Base-by-base conservation (phyloP, 2,329 filamentous ascomycete species). In the Xylariaceae sp. region DNA sequence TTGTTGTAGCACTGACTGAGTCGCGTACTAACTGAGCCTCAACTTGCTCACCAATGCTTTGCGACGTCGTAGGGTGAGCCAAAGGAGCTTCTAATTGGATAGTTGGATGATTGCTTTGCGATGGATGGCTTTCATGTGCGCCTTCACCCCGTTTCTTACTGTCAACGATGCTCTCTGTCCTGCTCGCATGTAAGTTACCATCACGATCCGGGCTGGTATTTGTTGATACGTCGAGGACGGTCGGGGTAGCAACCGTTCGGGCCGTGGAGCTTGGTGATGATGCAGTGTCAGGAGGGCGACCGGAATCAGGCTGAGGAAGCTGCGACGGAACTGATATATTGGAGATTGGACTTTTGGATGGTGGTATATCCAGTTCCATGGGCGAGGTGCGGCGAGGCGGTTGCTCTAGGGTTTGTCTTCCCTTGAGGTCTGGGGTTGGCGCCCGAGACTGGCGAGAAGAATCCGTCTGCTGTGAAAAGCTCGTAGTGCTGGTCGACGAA, bases 201-300 rank as follows among this genome's bases (percentile, higher is more conserved):
- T 92, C 88, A 52, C 88, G 84, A 52, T 89, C 89, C 1, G 89
- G 87, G 65, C 89, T 92, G 1, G 90, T 92, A 64, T 89, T 87
- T 1, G 89, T 85, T 1, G 90, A 92, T 6, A 81, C 82, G 61
- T 88, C 84, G 58, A 87, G 83, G 34, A 87, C 81, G 31, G 82
- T 83, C 1, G 91, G 89, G 0, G 91, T 95, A 19, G 88, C 86
- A 52, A 87, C 87, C 39, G 89, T 92, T 65, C 88, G 87, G 1
- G 87, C 83, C 28, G 89, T 92, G 5, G 91, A 94, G 2, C 77
- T 78, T 14, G 84, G 82, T 2, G 83, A 86, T 2, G 81, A 85
- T 5, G 79, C 65, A 2, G 75, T 72, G 61, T 85, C 83, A 2
- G 73, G 67, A 46, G 72, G 65, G 33, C 75, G 75, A 46, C 69